Evolutionary conservation across 352 stramenopile genomes (phyloP).

Genomic region (Phytophthora ohioensis): DNA sequence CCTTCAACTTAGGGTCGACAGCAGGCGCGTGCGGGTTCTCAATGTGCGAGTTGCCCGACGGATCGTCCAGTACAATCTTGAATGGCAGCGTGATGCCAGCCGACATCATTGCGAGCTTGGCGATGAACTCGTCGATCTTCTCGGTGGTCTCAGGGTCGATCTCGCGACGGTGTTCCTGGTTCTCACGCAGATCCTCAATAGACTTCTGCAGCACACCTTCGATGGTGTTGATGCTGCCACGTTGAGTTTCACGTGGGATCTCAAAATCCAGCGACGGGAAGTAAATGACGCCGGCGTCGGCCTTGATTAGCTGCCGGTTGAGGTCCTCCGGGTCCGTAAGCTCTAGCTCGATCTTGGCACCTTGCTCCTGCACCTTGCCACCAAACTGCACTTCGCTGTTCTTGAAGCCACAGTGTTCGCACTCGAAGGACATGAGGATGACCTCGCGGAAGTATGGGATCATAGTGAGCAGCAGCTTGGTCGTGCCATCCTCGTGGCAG

Average conservation of each 20-base stretch:
- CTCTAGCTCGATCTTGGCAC: slow-evolving; percentile 63
- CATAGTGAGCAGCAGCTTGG: slow-evolving; percentile 91
- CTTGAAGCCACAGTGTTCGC: slow-evolving; percentile 86
- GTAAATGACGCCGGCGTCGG: slow-evolving; percentile 79
- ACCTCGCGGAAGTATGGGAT: slow-evolving; percentile 96
- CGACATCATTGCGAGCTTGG: slow-evolving; percentile 71
- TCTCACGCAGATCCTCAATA: slow-evolving; percentile 73
- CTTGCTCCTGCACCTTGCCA: slow-evolving; percentile 75
- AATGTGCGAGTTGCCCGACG: slow-evolving; percentile 91
- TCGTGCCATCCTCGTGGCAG: slow-evolving; percentile 88
- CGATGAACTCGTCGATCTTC: slow-evolving; percentile 88
- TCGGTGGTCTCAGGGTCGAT: slow-evolving; percentile 79
- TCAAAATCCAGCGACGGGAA: slow-evolving; percentile 91
- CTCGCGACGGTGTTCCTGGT: slow-evolving; percentile 84
- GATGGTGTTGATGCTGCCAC: slow-evolving; percentile 91
- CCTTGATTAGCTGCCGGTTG: slow-evolving; percentile 92
- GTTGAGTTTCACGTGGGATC: slow-evolving; percentile 88
- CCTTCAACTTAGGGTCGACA: slow-evolving; percentile 73
- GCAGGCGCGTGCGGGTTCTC: slow-evolving; percentile 89
- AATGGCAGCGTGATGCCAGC: slow-evolving; percentile 81
- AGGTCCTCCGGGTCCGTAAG: slow-evolving; percentile 69
- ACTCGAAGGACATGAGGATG: slow-evolving; percentile 95
- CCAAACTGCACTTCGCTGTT: slow-evolving; percentile 83
- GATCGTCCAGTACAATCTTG: slow-evolving; percentile 88
- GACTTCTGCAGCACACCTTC: slow-evolving; percentile 77